These are phyloP conservation scores for Ascochyta lentis DNA, from an alignment of 2,329 filamentous ascomycete genomes.

Conservation along the genomic window DNA sequence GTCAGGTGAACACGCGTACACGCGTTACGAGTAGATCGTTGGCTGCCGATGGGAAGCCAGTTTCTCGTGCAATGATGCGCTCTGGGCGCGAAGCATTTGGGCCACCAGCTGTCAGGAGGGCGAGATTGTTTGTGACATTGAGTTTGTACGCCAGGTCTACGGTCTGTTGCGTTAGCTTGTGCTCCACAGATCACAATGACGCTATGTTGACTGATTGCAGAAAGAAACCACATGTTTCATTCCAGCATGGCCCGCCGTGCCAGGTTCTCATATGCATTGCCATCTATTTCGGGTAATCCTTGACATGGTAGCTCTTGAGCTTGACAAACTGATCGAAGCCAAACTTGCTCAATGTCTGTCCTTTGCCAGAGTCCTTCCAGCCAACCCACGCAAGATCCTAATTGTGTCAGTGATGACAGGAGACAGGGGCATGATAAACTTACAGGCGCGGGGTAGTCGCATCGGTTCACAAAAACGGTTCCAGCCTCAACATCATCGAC, in stretches of 20 bases:
- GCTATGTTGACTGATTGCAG: slow-evolving; percentile 8
- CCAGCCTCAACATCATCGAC: slow-evolving; percentile 85
- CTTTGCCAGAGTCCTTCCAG: slow-evolving; percentile 96
- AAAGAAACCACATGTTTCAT: slow-evolving; percentile 26
- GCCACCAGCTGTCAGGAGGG: background rate
- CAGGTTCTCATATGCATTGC: slow-evolving; percentile 14
- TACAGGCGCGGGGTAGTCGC: slow-evolving; percentile 90
- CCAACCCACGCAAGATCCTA: slow-evolving; percentile 95
- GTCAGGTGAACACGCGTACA: slow-evolving; percentile 33
- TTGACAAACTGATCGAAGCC: slow-evolving; percentile 97
- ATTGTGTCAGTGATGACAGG: slow-evolving; percentile 16
- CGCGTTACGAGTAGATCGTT: slow-evolving; percentile 7
- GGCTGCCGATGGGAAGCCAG: background rate
- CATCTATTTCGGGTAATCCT: slow-evolving; percentile 70
- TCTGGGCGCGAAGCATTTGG: background rate
- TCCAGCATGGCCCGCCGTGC: slow-evolving; percentile 18
- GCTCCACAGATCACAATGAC: slow-evolving; percentile 1
- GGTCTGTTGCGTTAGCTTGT: background rate
- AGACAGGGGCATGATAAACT: slow-evolving; percentile 50
- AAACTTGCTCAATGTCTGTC: slow-evolving; percentile 85
- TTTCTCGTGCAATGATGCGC: background rate
- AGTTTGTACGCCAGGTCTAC: background rate
- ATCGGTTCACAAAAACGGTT: slow-evolving; percentile 94
- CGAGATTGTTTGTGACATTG: background rate
- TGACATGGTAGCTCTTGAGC: slow-evolving; percentile 94